phyloP scores from a whole-genome alignment of 192 early-diverging fungal genomes.

The Umbelopsis sp. region DNA sequence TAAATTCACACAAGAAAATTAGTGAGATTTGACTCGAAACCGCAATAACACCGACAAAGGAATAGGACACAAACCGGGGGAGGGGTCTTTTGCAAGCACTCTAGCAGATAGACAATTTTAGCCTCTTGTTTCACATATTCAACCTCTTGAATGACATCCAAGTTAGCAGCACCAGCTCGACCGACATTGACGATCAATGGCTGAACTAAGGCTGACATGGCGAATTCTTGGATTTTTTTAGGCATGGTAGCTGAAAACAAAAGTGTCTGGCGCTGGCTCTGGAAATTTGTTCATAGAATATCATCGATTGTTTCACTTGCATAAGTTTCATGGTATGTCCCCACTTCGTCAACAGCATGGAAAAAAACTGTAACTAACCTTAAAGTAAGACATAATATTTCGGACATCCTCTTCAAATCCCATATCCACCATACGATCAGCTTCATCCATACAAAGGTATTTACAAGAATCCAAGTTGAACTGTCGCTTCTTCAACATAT shows the following conservation, averaged over 20 bases:
- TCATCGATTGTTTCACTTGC: not conserved
- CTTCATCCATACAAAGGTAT: slow-evolving; percentile 96
- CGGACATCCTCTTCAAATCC: slow-evolving; percentile 98
- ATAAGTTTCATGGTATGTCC: too few relatives aligned
- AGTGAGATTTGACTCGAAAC: not conserved
- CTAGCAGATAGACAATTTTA: slow-evolving; percentile 92
- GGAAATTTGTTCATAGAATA: not conserved
- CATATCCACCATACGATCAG: slow-evolving; percentile 99
- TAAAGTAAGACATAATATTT: slow-evolving; percentile 95
- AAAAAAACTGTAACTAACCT: slow-evolving; percentile 26
- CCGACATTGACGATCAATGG: slow-evolving; percentile 97
- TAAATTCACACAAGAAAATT: not conserved
- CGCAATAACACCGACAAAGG: not conserved
- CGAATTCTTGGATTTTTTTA: slow-evolving; percentile 98
- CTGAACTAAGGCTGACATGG: slow-evolving; percentile 80
- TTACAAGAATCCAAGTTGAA: slow-evolving; percentile 88
- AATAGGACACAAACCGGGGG: slow-evolving; percentile 67
- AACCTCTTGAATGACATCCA: slow-evolving; percentile 97
- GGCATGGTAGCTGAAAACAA: slow-evolving; percentile 91
- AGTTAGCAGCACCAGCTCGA: slow-evolving; percentile 92
- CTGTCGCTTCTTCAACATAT: slow-evolving; percentile 86
- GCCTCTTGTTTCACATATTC: slow-evolving; percentile 97
- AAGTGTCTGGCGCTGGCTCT: slow-evolving; percentile 94
- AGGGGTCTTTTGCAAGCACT: slow-evolving; percentile 95
- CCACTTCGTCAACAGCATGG: too few relatives aligned